Conservation (phyloP, 306 rosid genomes). For the Rosa lucieae region DNA sequence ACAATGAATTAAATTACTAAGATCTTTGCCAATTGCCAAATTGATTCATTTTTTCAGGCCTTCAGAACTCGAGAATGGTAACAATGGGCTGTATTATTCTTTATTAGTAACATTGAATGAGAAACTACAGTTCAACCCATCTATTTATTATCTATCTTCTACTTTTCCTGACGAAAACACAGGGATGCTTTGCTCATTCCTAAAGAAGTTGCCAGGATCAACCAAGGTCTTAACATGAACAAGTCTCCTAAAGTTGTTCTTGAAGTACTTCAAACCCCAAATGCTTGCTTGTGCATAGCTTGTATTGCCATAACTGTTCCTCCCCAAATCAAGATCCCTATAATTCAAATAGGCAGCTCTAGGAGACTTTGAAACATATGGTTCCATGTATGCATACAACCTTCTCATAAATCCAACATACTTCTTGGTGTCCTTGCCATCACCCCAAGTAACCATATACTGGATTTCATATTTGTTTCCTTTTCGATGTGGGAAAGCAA, state of each 20-base stretch:
- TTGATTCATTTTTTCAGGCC: not conserved
- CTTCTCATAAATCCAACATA: conserved; percentile 51
- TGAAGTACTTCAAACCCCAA: conserved; percentile 74
- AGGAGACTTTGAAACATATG: conserved; percentile 62
- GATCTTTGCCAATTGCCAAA: not conserved
- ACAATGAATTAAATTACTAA: too few species aligned
- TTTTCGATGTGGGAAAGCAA: conserved; percentile 66
- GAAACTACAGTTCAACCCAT: not conserved
- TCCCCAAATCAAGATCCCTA: conserved; percentile 59
- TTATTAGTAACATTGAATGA: not conserved
- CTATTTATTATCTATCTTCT: not conserved
- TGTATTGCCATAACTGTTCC: not conserved
- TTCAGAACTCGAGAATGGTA: not conserved
- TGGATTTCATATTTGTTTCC: conserved; percentile 67
- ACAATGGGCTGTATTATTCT: not conserved
- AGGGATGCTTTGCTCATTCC: conserved; percentile 73
- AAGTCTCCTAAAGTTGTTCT: conserved; percentile 59
- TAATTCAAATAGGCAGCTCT: conserved; percentile 73
- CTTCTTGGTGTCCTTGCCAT: conserved; percentile 30
- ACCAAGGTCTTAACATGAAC: conserved; percentile 61
- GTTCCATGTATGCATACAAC: conserved; percentile 54
- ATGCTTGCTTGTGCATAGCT: conserved; percentile 26
- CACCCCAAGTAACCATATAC: conserved; percentile 46
- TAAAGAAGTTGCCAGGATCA: conserved; percentile 66
- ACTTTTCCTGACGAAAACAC: conserved; percentile 5